Evolutionary conservation across 768 basidiomycete genomes (phyloP).

Genomic region (Suillus clintonianus): DNA sequence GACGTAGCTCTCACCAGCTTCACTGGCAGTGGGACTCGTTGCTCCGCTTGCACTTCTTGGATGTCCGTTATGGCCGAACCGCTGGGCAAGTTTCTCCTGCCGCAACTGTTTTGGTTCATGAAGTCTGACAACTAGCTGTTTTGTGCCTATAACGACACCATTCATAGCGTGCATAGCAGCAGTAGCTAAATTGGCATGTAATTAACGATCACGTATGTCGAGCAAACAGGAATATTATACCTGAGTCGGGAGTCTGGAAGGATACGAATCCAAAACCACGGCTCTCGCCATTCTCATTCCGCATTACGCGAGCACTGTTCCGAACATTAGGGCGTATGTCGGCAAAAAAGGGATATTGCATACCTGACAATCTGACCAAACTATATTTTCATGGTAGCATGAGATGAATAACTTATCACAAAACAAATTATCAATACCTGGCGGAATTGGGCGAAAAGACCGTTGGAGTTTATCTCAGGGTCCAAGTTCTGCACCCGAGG

Average conservation of each 20-base stretch:
- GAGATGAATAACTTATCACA: constrained; percentile 11
- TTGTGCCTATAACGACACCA: constrained; percentile 65
- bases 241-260: constrained; percentile 81
- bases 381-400: constrained; percentile 38
- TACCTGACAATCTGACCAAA: constrained; percentile 91
- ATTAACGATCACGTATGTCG: not conserved
- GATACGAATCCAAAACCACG: constrained; percentile 93
- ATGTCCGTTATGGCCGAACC: constrained; percentile 80
- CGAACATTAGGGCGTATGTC: not conserved
- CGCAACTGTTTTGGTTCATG: constrained; percentile 93
- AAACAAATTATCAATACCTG: constrained; percentile 44
- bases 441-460: constrained; percentile 80
- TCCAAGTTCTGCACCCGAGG: constrained; percentile 68
- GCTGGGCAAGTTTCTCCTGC: constrained; percentile 83
- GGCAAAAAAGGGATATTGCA: constrained; percentile 2
- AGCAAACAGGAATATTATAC: constrained; percentile 34
- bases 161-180: constrained; percentile 84
- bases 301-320: constrained; percentile 88
- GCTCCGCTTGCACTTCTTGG: constrained; percentile 81
- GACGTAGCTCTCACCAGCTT: constrained; percentile 73
- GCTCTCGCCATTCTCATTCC: constrained; percentile 77
- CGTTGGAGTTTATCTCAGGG: constrained; percentile 82
- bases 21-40: constrained; percentile 81
- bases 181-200: constrained; percentile 46
- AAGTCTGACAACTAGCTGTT: constrained; percentile 81